phyloP scores from a whole-genome alignment of 805 yeast species.

The Suhomyces sp. region DNA sequence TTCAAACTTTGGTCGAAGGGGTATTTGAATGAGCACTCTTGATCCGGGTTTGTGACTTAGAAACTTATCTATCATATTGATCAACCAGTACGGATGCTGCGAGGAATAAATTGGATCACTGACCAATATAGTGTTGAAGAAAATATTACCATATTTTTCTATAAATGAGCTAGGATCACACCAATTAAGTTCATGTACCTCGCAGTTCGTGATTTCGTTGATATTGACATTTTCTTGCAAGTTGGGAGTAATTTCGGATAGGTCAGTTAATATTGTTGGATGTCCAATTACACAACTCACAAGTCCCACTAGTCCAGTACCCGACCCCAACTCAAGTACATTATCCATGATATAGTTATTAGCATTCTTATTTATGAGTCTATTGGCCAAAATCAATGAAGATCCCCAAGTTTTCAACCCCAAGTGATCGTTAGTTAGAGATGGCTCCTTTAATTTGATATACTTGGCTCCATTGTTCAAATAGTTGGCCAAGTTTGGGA shows the following conservation, averaged over 20 bases:
- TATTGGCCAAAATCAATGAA: conserved; percentile 61
- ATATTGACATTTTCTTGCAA: conserved; percentile 52
- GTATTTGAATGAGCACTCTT: conserved; percentile 67
- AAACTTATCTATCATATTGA: conserved; percentile 53
- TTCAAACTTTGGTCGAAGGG: conserved; percentile 65
- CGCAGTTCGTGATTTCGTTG: conserved; percentile 40
- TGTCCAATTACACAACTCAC: conserved; percentile 54
- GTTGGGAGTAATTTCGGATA: conserved; percentile 74
- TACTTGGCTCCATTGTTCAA: conserved; percentile 11
- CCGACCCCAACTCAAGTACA: conserved; percentile 84
- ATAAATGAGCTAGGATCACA: conserved; percentile 46
- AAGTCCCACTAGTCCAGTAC: conserved; percentile 90
- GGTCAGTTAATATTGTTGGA: conserved; percentile 62
- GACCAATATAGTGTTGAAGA: conserved; percentile 60
- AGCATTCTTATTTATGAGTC: conserved; percentile 37
- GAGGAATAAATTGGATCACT: conserved; percentile 90
- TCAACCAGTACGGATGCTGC: conserved; percentile 74
- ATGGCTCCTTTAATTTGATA: conserved; percentile 67
- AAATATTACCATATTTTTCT: conserved; percentile 20
- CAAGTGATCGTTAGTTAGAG: conserved; percentile 78
- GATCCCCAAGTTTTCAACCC: conserved; percentile 98
- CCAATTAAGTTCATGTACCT: conserved; percentile 75
- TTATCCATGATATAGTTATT: conserved; percentile 19
- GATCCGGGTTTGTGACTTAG: conserved; percentile 32
- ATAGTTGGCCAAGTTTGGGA: conserved; percentile 31